Evolutionary conservation across 2,329 filamentous ascomycete species (phyloP), one percentile per base, ranked within the genome.

Genomic region (Xylaria sp.): DNA sequence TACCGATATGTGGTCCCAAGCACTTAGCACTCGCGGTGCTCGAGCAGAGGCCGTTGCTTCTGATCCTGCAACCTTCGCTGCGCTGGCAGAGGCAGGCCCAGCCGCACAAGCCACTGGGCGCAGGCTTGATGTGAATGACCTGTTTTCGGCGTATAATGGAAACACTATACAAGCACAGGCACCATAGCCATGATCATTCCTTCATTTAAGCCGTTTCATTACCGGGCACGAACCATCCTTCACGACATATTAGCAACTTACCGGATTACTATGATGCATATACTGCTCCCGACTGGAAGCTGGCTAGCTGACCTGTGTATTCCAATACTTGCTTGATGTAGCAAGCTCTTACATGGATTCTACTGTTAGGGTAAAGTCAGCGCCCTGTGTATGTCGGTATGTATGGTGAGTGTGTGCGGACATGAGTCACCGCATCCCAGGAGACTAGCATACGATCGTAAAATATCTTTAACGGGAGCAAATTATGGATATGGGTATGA

Each of bases 1-100:
- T 37, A 68, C 74, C 29, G 73, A 76, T 63, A 70, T 78, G 71
- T 78, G 76, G 76, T 35, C 60, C 25, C 74, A 74, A 53, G 70
- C 66, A 1, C 61, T 64, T n/a, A 50, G n/a, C 58, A 65, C 73
- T 3, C 74, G 75, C 27, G 70, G 72, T 2, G 71, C 69, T 23
- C 65, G 69, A 10, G 65, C 67, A 27, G 55, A 66, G 50, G 66
- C 66, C 25, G 62, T 66, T 23, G 64, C 69, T 21, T 68, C 63
- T 12, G 67, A 63, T 18, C 65, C 65, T 1, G 53, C 65, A 1
- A 44, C 60, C 10, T 35, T 55, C 2, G 47, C 62, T 6, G 55
- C 60, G 5, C 12, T 57, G 32, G 51, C 61, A 10, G 59, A 69
- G 29, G n/a, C 53, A 18, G 70, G 62, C 0, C 54, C 70, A 12